phyloP scores from a whole-genome alignment of 2,329 filamentous ascomycete genomes.

The Fusarium chaquense region DNA sequence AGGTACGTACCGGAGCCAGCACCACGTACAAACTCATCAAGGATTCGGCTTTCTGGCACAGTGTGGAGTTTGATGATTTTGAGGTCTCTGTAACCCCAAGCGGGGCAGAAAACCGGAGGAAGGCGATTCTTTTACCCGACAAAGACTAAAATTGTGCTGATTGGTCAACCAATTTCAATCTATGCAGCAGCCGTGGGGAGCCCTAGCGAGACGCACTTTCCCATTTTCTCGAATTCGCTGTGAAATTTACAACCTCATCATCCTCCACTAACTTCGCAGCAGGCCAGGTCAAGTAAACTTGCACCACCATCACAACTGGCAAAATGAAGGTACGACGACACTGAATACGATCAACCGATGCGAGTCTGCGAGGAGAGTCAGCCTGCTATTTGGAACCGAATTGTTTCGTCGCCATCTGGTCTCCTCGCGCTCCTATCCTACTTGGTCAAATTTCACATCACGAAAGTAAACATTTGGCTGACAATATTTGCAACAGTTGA shows the following conservation, averaged over 20 bases:
- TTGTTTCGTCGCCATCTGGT: not conserved
- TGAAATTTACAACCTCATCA: slow-evolving; percentile 52
- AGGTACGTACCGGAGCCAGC: slow-evolving; percentile 19
- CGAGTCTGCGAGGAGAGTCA: not conserved
- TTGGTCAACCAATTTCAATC: slow-evolving; percentile 49
- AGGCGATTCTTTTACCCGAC: slow-evolving; percentile 43
- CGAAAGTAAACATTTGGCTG: slow-evolving; percentile 47
- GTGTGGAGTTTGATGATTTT: slow-evolving; percentile 9
- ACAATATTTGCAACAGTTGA: slow-evolving; percentile 62
- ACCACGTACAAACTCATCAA: not conserved
- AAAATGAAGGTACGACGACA: slow-evolving; percentile 60
- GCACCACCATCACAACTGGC: slow-evolving; percentile 61
- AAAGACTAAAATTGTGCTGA: slow-evolving; percentile 36
- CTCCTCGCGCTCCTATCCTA: not conserved
- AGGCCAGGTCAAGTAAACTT: slow-evolving; percentile 59
- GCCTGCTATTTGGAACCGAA: slow-evolving; percentile 1
- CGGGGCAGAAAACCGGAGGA: not conserved
- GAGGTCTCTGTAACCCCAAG: slow-evolving; percentile 13
- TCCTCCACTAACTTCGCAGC: slow-evolving; percentile 55
- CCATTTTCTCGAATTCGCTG: slow-evolving; percentile 50
- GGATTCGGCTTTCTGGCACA: not conserved
- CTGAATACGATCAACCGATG: slow-evolving; percentile 10
- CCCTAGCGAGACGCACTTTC: slow-evolving; percentile 60
- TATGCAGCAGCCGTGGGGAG: slow-evolving; percentile 41
- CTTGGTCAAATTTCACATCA: slow-evolving; percentile 10